phyloP scores from a whole-genome alignment of 208 protist genomes.

The Lotmaria passim region DNA sequence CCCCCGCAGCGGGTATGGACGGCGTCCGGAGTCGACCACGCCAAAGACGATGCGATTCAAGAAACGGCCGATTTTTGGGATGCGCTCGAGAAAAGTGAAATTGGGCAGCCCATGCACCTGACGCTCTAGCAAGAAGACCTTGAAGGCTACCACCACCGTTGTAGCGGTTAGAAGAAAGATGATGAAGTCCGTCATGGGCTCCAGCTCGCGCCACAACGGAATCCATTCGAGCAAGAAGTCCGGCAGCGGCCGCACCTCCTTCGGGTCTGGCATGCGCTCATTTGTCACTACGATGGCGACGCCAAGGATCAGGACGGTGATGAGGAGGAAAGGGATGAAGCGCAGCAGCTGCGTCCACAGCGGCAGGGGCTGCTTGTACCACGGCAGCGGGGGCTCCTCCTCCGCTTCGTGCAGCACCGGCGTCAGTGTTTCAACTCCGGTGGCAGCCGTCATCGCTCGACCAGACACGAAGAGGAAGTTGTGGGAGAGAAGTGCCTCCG shows the following conservation, averaged over 20 bases:
- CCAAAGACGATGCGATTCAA: slow-evolving; percentile 56
- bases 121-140: slow-evolving; percentile 73
- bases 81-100: slow-evolving; percentile 17
- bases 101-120: slow-evolving; percentile 26
- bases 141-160: slow-evolving; percentile 50
- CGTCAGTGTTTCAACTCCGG: background rate
- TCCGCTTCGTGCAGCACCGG: background rate
- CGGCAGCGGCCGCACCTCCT: slow-evolving; percentile 59
- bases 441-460: background rate
- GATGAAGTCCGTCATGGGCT: slow-evolving; percentile 56
- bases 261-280: slow-evolving; percentile 79
- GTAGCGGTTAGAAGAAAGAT: slow-evolving; percentile 62
- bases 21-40: slow-evolving; percentile 49
- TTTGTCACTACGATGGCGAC: slow-evolving; percentile 71
- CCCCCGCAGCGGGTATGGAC: slow-evolving; percentile 39
- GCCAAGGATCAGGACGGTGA: slow-evolving; percentile 59
- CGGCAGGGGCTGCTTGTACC: slow-evolving; percentile 62
- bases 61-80: slow-evolving; percentile 22
- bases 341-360: slow-evolving; percentile 71
- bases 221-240: slow-evolving; percentile 78
- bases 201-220: slow-evolving; percentile 48
- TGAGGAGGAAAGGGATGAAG: slow-evolving; percentile 63
- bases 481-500: slow-evolving; percentile 3
- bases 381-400: slow-evolving; percentile 18
- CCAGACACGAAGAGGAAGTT: background rate